Evolutionary conservation across 2,329 filamentous ascomycete species (phyloP), one percentile per base, ranked within the genome.

Genomic region (Juglanconis sp.): DNA sequence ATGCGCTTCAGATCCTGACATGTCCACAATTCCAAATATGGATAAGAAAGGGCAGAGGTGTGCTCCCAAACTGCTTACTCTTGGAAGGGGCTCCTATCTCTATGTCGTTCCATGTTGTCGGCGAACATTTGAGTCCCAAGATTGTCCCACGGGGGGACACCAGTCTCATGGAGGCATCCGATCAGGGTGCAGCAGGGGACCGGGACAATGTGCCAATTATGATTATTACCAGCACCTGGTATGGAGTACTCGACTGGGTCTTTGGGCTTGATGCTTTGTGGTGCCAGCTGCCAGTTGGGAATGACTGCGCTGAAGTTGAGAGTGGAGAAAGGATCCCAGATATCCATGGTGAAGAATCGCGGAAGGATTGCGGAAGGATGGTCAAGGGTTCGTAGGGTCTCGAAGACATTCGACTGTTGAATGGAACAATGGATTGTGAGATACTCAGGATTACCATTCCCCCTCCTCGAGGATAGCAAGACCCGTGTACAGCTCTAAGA

Each of bases 51-150:
- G 17, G 17, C 17, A 24, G 17, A 24, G 17, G 17, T 24, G 17
- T 24, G 17, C 17, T 24, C 17, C 17, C 17, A 24, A 24, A 2
- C 17, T 24, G 17, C 17, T 24, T 24, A 24, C 17, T 24, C 17
- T 24, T 24, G 17, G 17, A 24, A 24, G 17, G 17, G 17, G 17
- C 2, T 24, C 17, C 17, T 24, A 24, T 24, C 17, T 24, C 17
- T 24, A 24, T 24, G 17, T 24, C 17, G 17, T 24, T 56, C 53
- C 9, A 84, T 71, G 46, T 79, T 78, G 3, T 78, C 70, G 0
- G 80, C 38, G 51, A 42, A 59, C 5, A 49, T 15, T 11, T 48
- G 31, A 13, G 35, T 48, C 5, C 24, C 36, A 11, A 50, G 31
- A 9, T 61, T 44, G n/a, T 50, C 30, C 57, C 57, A 60, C 6